phyloP scores from a whole-genome alignment of 768 basidiomycete genomes.

The Agaricus blazei region DNA sequence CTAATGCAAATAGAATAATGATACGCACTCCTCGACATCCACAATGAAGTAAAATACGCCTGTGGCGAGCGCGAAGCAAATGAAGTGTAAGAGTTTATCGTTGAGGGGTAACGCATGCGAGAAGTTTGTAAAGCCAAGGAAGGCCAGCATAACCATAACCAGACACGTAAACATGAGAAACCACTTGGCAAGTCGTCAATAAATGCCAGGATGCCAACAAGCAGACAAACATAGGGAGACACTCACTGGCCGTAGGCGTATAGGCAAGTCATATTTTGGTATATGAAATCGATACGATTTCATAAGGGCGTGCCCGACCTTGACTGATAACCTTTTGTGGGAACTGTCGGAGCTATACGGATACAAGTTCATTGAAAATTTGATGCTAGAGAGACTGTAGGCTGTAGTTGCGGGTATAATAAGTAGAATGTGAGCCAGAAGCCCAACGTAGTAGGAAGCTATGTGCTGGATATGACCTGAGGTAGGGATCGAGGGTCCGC shows the following conservation, averaged over 20 bases:
- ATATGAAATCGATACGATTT: constrained; percentile 60
- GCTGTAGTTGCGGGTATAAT: not conserved
- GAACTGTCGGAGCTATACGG: not conserved
- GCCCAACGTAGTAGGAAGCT: too few species aligned
- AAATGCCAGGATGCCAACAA: not conserved
- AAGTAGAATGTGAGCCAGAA: not conserved
- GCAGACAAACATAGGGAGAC: constrained; percentile 2
- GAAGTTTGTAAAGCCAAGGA: constrained; percentile 76
- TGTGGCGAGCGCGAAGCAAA: constrained; percentile 72
- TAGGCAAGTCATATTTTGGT: constrained; percentile 63
- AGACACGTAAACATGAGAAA: constrained; percentile 68
- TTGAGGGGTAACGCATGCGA: constrained; percentile 62
- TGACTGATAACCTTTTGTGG: constrained; percentile 33
- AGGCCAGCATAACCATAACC: constrained; percentile 64
- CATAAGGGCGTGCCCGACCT: constrained; percentile 58
- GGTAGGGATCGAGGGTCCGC: not conserved
- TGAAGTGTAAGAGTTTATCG: constrained; percentile 76
- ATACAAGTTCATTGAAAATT: not conserved
- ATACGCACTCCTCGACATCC: constrained; percentile 79
- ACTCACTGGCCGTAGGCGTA: constrained; percentile 65
- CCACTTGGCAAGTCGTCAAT: constrained; percentile 46
- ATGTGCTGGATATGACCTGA: too few species aligned
- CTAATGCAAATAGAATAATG: not conserved
- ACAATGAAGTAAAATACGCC: constrained; percentile 83
- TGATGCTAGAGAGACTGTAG: not conserved